These are phyloP conservation scores for Lecanicillium sp. DNA, from an alignment of 2,329 filamentous ascomycete species.

Conservation along the genomic window DNA sequence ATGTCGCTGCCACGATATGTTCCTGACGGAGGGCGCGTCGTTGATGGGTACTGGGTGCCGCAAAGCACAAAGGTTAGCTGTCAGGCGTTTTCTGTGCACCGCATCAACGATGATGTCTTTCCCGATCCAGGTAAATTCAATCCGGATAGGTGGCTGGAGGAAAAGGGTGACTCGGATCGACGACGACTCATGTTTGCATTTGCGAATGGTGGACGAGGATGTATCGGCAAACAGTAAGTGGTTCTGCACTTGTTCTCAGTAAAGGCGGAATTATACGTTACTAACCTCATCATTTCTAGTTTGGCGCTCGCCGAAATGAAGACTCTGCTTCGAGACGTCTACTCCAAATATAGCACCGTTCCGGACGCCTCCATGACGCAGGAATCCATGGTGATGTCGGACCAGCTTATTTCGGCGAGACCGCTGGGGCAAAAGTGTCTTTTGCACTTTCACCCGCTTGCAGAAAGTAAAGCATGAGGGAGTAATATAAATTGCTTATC, in stretches of 20 bases:
- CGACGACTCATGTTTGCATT: conserved; percentile 58
- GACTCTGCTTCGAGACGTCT: conserved; percentile 52
- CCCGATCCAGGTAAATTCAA: conserved; percentile 68
- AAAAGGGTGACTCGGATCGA: conserved; percentile 63
- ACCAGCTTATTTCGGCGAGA: conserved; percentile 59
- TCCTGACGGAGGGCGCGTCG: conserved; percentile 45
- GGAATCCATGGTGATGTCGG: conserved; percentile 54
- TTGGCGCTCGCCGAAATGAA: conserved; percentile 63
- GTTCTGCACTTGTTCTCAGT: conserved; percentile 13
- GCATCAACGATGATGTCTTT: conserved; percentile 58
- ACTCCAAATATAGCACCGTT: conserved; percentile 47
- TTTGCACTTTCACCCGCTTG: conserved; percentile 37
- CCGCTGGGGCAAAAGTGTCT: conserved; percentile 52
- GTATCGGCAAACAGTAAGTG: conserved; percentile 59
- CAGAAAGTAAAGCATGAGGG: conserved; percentile 8
- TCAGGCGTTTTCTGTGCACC: conserved; percentile 53
- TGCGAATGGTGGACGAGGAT: conserved; percentile 55
- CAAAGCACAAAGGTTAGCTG: conserved; percentile 48
- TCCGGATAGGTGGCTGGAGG: conserved; percentile 75
- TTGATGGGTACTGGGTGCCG: conserved; percentile 48
- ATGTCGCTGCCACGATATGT: conserved; percentile 58
- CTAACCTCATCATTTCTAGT: conserved; percentile 13
- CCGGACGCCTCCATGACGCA: conserved; percentile 45
- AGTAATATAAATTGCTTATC: too few species aligned
- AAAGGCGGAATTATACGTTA: background rate